Evolutionary conservation across 352 stramenopile species (phyloP), one percentile per base, ranked within the genome.

Genomic region (Phytophthora pseudosyringae): DNA sequence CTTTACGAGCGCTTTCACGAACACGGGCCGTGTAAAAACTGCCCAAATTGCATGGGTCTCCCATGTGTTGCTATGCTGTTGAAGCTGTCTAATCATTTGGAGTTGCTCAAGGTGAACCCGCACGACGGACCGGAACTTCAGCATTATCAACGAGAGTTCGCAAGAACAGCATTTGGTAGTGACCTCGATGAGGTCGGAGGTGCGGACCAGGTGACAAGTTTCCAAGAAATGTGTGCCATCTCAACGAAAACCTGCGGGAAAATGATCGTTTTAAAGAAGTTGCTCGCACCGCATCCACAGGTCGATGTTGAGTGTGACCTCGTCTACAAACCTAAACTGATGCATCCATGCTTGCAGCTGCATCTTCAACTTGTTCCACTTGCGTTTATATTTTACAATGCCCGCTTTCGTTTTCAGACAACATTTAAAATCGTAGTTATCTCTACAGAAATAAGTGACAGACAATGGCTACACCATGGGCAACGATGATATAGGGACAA

Each of bases 81-180:
- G 32, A 94, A 92, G 50, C 58, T 94, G 10, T 88, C 80, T 13
- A 94, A 94, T 49, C 86, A 94, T 64, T 80, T 92, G 68, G 86
- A 94, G 57, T 51, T 94, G 38, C 67, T 94, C 9, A 90, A 91
- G 56, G 82, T 92, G 9, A 91, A 91, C 43, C 81, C 78, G 1
- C 72, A 59, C 21, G 83, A 90, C 28, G 35, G 75, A 7, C 59
- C 63, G 1, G 72, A 86, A 15, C 55, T 90, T 11, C 86, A 94
- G 64, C 53, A 76, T 4, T 85, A 88, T 43, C 69, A 78, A 47
- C 69, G 75, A 3, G 67, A 70, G 1, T 94, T 94, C 66, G 83
- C 86, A 6, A 67, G 38, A 10, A 71, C 63, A 38, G 81, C 86
- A 4, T 90, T 94, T 64, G 86, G 78, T 5, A 53, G 64, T 5